phyloP scores from a whole-genome alignment of 2,329 filamentous ascomycete species.

The Neofusicoccum umdonicola region DNA sequence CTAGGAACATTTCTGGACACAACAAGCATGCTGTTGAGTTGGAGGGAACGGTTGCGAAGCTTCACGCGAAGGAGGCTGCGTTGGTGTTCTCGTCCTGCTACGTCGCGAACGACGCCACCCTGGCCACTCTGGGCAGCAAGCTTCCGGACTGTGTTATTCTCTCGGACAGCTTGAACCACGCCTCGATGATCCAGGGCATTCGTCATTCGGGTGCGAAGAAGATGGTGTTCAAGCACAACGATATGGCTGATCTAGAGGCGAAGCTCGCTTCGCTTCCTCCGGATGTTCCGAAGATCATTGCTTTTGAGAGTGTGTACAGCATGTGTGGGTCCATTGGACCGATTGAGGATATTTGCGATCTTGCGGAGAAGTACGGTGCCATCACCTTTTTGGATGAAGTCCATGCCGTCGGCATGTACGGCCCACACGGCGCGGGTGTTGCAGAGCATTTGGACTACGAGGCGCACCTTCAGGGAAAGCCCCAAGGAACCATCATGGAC shows the following conservation, averaged over 20 bases:
- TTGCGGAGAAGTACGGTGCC: conserved; percentile 96
- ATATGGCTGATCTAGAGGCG: conserved; percentile 84
- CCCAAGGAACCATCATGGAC: conserved; percentile 85
- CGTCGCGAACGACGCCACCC: conserved; percentile 94
- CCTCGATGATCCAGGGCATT: conserved; percentile 99
- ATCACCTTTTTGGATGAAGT: conserved; percentile 98
- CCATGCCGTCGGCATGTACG: conserved; percentile 98
- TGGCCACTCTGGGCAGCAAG: conserved; percentile 95
- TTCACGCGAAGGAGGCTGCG: conserved; percentile 89
- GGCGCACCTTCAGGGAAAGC: conserved; percentile 71
- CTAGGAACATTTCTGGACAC: conserved; percentile 95
- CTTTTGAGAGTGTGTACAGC: conserved; percentile 97
- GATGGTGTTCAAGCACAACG: conserved; percentile 98
- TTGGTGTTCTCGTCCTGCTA: conserved; percentile 98
- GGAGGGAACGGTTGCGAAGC: conserved; percentile 76
- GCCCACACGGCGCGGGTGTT: conserved; percentile 89
- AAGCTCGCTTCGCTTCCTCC: conserved; percentile 86
- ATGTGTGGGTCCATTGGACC: conserved; percentile 98
- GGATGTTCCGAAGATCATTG: conserved; percentile 92
- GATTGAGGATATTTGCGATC: conserved; percentile 91
- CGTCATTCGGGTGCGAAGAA: conserved; percentile 96
- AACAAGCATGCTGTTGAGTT: conserved; percentile 89
- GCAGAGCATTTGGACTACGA: conserved; percentile 97
- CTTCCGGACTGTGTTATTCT: conserved; percentile 94
- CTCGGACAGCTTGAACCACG: conserved; percentile 96